Evolutionary conservation across 1,284 basidiomycete species (phyloP), one percentile per base, ranked within the genome.

Genomic region (Papiliotrema flavescens): DNA sequence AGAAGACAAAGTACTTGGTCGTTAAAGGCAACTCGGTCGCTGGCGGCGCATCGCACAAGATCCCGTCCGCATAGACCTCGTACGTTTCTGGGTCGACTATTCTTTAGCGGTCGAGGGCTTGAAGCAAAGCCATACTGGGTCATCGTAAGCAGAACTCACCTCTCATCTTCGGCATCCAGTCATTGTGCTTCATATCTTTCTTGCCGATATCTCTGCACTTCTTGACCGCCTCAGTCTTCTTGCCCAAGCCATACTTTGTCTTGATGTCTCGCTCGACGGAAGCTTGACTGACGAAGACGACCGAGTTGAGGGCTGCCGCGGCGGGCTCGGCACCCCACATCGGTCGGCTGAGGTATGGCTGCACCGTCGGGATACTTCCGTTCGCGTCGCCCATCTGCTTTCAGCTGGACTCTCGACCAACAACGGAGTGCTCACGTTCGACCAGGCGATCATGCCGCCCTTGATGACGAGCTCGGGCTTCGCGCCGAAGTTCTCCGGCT

Each of bases 401-500:
- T 23, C 8, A 49, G 17, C 36, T 7, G 28, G 14, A 14, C 26
- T 6, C 43, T 9, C 9, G n/a, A 14, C 8, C 8, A 15, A n/a
- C 22, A 1, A 9, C 17, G 11, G 17, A 32, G 15, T 3, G 73
- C 80, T 54, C 59, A 88, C 89, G 80, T 90, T 85, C 1, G 89
- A 86, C 85, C 88, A 93, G 3, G 83, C 90, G 60, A 98, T 95
- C 26, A 95, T 86, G 28, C 95, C 95, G 17, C 90, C 91, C 76
- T 98, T 97, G 65, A 98, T 80, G 14, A 98, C 86, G 83, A 90
- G 87, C 69, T 95, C 89, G 0, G 95, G 94, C 66, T 89, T 88
- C 1, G 86, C 81, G 1, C 94, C 95, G 76, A 99, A 98, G 72
- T 89, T 86, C 70, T 88, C 86, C 0, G 94, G 93, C 70, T 86